Conservation (phyloP, 345 rosid species). For the Syzygium oleosum region DNA sequence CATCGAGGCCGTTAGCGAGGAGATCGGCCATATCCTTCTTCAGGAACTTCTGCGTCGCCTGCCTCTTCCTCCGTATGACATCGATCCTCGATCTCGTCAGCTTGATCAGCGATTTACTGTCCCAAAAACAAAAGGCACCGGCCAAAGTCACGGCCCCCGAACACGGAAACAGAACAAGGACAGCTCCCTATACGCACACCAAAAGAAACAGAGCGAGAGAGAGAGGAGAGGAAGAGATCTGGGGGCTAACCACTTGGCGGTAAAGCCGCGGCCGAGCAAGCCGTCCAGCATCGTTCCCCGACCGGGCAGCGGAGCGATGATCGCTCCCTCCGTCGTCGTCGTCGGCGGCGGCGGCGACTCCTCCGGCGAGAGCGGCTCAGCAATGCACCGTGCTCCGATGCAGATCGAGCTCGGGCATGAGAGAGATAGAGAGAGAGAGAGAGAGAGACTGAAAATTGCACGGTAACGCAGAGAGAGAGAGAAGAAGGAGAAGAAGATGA, state of each 20-base stretch:
- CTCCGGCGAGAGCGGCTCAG: background rate
- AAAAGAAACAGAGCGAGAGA: background rate
- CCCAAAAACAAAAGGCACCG: background rate
- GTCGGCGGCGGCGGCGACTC: too few species aligned
- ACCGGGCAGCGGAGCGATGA: background rate
- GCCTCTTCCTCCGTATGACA: constrained; percentile 73
- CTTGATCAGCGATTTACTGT: constrained; percentile 81
- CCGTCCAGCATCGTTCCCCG: constrained; percentile 74
- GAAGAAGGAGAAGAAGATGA: background rate
- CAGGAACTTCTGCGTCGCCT: constrained; percentile 73
- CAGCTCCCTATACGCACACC: background rate
- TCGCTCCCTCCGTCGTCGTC: too few species aligned
- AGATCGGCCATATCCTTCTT: constrained; percentile 93
- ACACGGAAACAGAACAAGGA: background rate
- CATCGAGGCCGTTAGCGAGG: constrained; percentile 72
- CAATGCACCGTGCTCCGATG: background rate
- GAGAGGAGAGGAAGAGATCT: background rate
- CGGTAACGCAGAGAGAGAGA: background rate
- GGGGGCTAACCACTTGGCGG: constrained; percentile 51
- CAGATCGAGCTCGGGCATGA: background rate
- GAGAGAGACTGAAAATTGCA: background rate
- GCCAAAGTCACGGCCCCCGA: background rate
- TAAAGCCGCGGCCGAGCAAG: constrained; percentile 71
- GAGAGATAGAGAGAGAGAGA: background rate
- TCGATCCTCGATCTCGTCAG: constrained; percentile 76